Percentiles rank a stretch among this genome's conserved stretches.
Conservation (phyloP, 768 basidiomycete species). For the Calocera cornea region DNA sequence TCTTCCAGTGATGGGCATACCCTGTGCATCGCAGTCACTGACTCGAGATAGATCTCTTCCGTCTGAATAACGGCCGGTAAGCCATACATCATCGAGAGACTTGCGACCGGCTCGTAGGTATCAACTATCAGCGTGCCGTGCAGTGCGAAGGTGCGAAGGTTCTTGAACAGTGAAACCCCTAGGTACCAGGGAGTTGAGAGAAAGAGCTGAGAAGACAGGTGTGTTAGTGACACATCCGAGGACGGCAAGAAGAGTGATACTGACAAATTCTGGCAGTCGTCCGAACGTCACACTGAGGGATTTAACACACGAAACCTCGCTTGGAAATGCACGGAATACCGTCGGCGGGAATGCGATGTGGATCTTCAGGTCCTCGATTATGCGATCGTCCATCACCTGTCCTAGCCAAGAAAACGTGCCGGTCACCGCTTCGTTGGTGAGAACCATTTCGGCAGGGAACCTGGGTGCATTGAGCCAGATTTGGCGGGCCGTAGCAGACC, state of each 20-base stretch:
- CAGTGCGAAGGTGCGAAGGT: neutral
- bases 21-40: neutral
- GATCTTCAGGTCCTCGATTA: too few relatives aligned
- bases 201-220: neutral
- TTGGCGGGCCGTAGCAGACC: too few relatives aligned
- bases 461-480: too few relatives aligned
- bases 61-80: neutral
- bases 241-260: neutral
- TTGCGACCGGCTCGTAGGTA: neutral
- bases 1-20: neutral
- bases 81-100: neutral
- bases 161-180: neutral
- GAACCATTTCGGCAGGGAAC: too few relatives aligned
- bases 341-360: too few relatives aligned
- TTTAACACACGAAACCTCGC: too few relatives aligned
- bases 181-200: neutral
- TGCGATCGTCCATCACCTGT: too few relatives aligned
- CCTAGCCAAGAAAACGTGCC: too few relatives aligned
- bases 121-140: neutral
- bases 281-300: too few relatives aligned
- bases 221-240: neutral
- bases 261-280: too few relatives aligned
- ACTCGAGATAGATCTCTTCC: neutral
- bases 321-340: too few relatives aligned
- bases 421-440: too few relatives aligned